Conservation (phyloP, 139 green algal species). For the Astrephomene gubernaculifera region DNA sequence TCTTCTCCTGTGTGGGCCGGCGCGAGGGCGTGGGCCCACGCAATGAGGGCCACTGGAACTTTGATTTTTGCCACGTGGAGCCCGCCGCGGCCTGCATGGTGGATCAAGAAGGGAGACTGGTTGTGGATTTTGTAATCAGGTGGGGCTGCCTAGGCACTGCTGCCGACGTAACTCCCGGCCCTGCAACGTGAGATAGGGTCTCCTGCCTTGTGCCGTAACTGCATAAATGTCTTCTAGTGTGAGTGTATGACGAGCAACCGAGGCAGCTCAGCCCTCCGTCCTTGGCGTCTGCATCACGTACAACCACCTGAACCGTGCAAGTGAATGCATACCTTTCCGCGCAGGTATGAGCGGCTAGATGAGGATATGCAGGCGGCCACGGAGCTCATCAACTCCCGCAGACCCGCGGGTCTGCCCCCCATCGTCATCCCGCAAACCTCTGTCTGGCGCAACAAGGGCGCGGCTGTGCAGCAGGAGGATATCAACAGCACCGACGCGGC, state of each 20-base stretch:
- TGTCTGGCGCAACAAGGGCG: constrained; percentile 35
- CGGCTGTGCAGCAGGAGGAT: background rate
- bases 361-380: constrained; percentile 30
- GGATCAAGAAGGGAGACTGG: background rate
- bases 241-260: too few species aligned
- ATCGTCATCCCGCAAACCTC: background rate
- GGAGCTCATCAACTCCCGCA: constrained; percentile 16
- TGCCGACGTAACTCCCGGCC: too few species aligned
- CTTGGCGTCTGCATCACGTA: too few species aligned
- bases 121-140: constrained; percentile 37
- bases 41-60: constrained; percentile 41
- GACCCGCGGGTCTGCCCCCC: background rate
- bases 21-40: constrained; percentile 18
- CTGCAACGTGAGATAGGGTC: too few species aligned
- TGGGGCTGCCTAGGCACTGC: background rate
- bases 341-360: constrained; percentile 25
- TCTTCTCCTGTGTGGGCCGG: constrained; percentile 22
- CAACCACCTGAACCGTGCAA: too few species aligned
- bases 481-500: constrained; percentile 4
- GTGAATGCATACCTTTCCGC: too few species aligned
- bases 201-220: too few species aligned
- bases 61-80: constrained; percentile 43
- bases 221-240: too few species aligned
- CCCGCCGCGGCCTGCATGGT: constrained; percentile 13
- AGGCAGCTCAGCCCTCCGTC: too few species aligned